phyloP scores from a whole-genome alignment of 2,329 filamentous ascomycete species.

The Eurotiales sp. region DNA sequence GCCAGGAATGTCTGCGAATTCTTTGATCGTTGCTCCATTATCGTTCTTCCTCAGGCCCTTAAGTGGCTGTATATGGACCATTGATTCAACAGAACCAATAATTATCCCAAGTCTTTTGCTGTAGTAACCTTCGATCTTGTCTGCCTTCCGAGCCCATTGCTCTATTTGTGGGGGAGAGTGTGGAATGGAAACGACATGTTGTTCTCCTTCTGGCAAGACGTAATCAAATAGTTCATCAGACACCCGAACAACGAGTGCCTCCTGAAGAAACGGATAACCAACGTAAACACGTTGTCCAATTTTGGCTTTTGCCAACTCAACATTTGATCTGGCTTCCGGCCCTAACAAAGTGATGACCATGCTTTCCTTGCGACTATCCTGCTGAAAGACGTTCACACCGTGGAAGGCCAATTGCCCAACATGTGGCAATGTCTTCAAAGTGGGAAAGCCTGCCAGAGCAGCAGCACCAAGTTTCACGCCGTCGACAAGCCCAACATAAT shows the following conservation, averaged over 20 bases:
- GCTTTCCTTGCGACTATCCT: conserved; percentile 94
- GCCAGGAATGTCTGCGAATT: conserved; percentile 81
- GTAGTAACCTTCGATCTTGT: conserved; percentile 79
- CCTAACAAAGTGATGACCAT: conserved; percentile 84
- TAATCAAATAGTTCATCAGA: conserved; percentile 95
- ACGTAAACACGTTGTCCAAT: conserved; percentile 84
- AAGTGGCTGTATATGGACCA: conserved; percentile 90
- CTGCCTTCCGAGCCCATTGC: conserved; percentile 79
- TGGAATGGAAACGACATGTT: conserved; percentile 63
- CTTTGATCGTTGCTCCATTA: conserved; percentile 84
- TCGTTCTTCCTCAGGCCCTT: conserved; percentile 88
- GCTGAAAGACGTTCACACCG: conserved; percentile 90
- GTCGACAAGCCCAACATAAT: conserved; percentile 76
- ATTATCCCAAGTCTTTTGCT: conserved; percentile 86
- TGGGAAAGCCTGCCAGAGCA: conserved; percentile 92
- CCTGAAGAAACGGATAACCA: conserved; percentile 91
- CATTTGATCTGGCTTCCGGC: conserved; percentile 65
- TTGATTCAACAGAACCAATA: conserved; percentile 79
- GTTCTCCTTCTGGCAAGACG: conserved; percentile 62
- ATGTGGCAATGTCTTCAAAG: conserved; percentile 79
- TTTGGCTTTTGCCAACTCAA: conserved; percentile 70
- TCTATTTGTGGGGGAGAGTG: conserved; percentile 74
- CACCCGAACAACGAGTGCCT: conserved; percentile 83
- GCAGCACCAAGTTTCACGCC: conserved; percentile 76
- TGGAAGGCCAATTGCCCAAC: conserved; percentile 78